Conservation (phyloP, 1,284 basidiomycete genomes). For the Cutaneotrichosporon cavernicola region DNA sequence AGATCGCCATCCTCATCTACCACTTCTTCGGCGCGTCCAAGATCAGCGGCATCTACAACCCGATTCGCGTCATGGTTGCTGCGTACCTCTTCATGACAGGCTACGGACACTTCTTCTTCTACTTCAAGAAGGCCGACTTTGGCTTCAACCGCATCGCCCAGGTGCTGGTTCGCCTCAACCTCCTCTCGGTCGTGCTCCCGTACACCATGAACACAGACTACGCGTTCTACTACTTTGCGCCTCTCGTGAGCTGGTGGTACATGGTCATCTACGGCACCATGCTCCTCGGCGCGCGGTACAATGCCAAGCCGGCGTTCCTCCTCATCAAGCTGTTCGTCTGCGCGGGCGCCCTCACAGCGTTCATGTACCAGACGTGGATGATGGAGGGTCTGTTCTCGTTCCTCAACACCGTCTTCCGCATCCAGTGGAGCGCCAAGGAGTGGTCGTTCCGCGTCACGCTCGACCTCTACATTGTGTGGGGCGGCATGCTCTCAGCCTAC, state of each 20-base stretch:
- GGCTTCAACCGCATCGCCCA: slow-evolving; percentile 70
- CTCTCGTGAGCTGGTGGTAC: slow-evolving; percentile 67
- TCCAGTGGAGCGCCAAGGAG: slow-evolving; percentile 77
- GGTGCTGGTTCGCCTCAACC: slow-evolving; percentile 76
- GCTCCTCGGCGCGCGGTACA: slow-evolving; percentile 67
- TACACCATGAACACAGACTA: slow-evolving; percentile 90
- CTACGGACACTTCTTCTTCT: slow-evolving; percentile 54
- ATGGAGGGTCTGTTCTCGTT: slow-evolving; percentile 65
- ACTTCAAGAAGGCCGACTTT: slow-evolving; percentile 82
- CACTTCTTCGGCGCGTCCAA: slow-evolving; percentile 84
- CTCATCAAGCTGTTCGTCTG: slow-evolving; percentile 68
- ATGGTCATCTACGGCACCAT: slow-evolving; percentile 79
- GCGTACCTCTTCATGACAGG: slow-evolving; percentile 71
- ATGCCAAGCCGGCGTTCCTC: slow-evolving; percentile 67
- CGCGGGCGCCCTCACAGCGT: slow-evolving; percentile 62
- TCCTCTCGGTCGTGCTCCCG: slow-evolving; percentile 74
- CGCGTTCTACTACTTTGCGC: slow-evolving; percentile 82
- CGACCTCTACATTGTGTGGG: slow-evolving; percentile 83
- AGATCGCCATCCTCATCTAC: slow-evolving; percentile 81
- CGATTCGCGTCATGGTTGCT: slow-evolving; percentile 79
- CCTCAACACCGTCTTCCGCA: slow-evolving; percentile 65
- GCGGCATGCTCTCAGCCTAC: slow-evolving; percentile 75
- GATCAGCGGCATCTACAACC: slow-evolving; percentile 84
- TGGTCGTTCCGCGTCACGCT: slow-evolving; percentile 83
- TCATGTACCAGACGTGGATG: slow-evolving; percentile 66